A percentile compares a stretch with the other conserved stretches of the same genome.
Conservation (phyloP, 2,329 filamentous ascomycete species). For the Exophiala spinifera region DNA sequence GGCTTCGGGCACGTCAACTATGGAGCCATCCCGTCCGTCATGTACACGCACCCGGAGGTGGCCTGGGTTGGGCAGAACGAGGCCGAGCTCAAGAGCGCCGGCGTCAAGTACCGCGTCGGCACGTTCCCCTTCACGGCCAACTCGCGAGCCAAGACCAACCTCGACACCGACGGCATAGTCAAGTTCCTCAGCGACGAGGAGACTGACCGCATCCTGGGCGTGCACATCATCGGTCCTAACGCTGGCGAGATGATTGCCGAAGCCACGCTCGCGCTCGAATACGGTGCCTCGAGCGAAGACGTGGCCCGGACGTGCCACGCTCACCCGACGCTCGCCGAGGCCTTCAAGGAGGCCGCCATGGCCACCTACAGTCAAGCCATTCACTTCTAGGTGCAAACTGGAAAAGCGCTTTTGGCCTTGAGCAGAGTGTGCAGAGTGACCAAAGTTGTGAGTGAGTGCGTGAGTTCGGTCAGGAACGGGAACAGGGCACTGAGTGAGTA, state of each 20-base stretch:
- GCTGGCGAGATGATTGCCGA: conserved; percentile 99
- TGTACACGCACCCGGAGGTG: conserved; percentile 99
- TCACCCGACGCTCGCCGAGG: conserved; percentile 92
- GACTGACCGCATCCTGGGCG: conserved; percentile 90
- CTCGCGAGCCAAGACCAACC: conserved; percentile 97
- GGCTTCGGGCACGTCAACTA: conserved; percentile 99
- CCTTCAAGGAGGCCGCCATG: conserved; percentile 99
- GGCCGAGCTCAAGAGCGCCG: conserved; percentile 85
- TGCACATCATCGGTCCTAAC: conserved; percentile 94
- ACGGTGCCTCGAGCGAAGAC: conserved; percentile 92
- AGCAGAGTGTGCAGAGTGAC: no score
- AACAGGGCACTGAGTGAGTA: no score
- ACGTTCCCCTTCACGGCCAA: conserved; percentile 98
- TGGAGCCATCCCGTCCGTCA: conserved; percentile 92
- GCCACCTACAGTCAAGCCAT: conserved; percentile 93
- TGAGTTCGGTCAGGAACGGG: no score
- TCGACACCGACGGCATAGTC: conserved; percentile 91
- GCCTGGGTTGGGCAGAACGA: conserved; percentile 98
- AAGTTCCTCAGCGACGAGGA: conserved; percentile 96
- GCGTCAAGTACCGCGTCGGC: conserved; percentile 88
- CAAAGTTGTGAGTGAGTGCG: no score
- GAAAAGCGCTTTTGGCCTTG: no score
- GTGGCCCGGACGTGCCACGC: conserved; percentile 93
- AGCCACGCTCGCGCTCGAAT: conserved; percentile 90
- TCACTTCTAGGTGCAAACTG: conserved; percentile 83